Evolutionary conservation across 2,329 filamentous ascomycete genomes (phyloP).

Genomic region (Didymella glomerata): DNA sequence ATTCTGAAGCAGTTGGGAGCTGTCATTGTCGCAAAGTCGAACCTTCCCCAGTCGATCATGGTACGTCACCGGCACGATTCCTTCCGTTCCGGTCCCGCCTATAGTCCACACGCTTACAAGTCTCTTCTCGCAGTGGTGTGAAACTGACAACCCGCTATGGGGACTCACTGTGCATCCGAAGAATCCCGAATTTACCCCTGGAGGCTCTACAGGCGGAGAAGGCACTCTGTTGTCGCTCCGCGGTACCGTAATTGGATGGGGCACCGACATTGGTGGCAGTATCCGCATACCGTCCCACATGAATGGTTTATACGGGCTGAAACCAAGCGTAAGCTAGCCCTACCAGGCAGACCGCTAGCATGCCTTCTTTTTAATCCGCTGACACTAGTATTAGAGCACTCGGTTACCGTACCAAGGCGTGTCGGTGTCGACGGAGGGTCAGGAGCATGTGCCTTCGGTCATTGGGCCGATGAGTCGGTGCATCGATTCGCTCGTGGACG

Average conservation of each 20-base stretch:
- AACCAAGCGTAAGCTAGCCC: conserved; percentile 53
- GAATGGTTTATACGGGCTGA: conserved; percentile 65
- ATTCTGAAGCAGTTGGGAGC: conserved; percentile 64
- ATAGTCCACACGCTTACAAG: conserved; percentile 53
- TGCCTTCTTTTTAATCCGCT: conserved; percentile 1
- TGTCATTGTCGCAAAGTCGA: conserved; percentile 61
- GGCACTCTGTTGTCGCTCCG: conserved; percentile 63
- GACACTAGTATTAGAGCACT: conserved; percentile 55
- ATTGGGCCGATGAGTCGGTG: conserved; percentile 67
- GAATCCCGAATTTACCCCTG: conserved; percentile 62
- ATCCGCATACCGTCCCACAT: conserved; percentile 68
- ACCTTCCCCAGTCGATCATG: conserved; percentile 66
- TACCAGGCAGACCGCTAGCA: conserved; percentile 5
- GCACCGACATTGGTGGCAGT: conserved; percentile 66
- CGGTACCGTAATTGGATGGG: conserved; percentile 65
- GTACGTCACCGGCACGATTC: conserved; percentile 38
- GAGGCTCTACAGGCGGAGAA: conserved; percentile 68
- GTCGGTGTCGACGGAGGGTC: conserved; percentile 68
- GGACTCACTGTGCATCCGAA: conserved; percentile 66
- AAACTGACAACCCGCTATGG: conserved; percentile 70
- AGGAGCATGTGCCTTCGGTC: conserved; percentile 70
- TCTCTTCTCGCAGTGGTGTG: conserved; percentile 61
- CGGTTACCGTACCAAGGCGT: conserved; percentile 67
- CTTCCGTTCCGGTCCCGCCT: conserved; percentile 1
- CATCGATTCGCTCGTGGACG: conserved; percentile 59